These are phyloP conservation scores for Lichtheimia hyalospora DNA, from an alignment of 371 early-diverging fungal genomes.

Conservation along the genomic window DNA sequence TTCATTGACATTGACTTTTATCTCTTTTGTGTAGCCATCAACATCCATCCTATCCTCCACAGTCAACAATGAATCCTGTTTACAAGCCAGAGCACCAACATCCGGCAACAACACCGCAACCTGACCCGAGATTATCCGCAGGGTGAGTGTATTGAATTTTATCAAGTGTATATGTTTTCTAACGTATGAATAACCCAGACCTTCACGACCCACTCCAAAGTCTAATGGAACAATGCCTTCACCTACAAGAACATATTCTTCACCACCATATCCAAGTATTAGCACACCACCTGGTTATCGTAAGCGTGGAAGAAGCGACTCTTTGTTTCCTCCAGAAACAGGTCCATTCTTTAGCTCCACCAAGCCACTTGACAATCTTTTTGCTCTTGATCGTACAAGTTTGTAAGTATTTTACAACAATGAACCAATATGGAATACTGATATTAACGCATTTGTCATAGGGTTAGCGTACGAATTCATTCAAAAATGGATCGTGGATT, in stretches of 20 bases:
- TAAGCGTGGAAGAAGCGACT: slow-evolving; percentile 19
- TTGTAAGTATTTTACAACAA: slow-evolving; percentile 38
- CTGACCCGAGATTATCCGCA: slow-evolving; percentile 38
- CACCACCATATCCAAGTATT: slow-evolving; percentile 5
- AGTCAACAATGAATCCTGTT: too few species aligned
- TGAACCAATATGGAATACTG: background rate
- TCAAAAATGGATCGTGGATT: slow-evolving; percentile 79
- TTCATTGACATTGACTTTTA: background rate
- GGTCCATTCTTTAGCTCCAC: slow-evolving; percentile 69
- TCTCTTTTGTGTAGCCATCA: slow-evolving; percentile 15
- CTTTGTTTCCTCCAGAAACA: slow-evolving; percentile 36
- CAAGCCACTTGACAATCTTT: slow-evolving; percentile 61
- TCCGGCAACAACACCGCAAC: background rate
- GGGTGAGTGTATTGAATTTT: slow-evolving; percentile 21
- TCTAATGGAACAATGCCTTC: background rate
- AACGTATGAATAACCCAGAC: slow-evolving; percentile 21
- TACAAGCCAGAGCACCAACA: too few species aligned
- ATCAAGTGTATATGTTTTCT: background rate
- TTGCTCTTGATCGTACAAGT: slow-evolving; percentile 58
- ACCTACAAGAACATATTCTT: background rate
- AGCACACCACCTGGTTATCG: background rate
- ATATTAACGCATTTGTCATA: slow-evolving; percentile 4
- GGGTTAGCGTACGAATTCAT: slow-evolving; percentile 42
- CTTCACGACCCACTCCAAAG: slow-evolving; percentile 31
- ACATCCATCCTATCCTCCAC: slow-evolving; percentile 4